Percentiles rank a stretch among this genome's conserved stretches.
These are phyloP conservation scores for Xylona heveae DNA, from an alignment of 495 filamentous ascomycete genomes.

Conservation along the genomic window DNA sequence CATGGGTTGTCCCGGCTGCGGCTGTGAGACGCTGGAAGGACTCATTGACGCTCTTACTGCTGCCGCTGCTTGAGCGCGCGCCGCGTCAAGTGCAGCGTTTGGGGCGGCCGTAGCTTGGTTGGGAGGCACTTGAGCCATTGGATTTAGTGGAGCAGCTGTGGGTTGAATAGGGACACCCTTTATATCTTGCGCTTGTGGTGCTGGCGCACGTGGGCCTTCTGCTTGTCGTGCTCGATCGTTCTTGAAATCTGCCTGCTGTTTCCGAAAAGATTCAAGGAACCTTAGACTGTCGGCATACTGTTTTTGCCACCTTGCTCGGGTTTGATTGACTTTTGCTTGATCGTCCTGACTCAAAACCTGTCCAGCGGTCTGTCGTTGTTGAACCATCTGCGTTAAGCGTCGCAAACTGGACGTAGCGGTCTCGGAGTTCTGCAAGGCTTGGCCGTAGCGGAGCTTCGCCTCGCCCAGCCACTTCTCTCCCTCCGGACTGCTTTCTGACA, in stretches of 20 bases:
- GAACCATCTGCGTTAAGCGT: slow-evolving; percentile 16
- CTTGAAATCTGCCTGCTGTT: slow-evolving; percentile 11
- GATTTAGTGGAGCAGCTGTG: not conserved
- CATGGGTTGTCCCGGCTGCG: too few relatives aligned
- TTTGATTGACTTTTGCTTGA: slow-evolving; percentile 18
- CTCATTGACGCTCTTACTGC: slow-evolving; percentile 1
- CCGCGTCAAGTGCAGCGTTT: not conserved
- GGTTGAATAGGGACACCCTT: not conserved
- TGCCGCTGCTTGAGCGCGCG: not conserved
- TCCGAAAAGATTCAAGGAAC: slow-evolving; percentile 18
- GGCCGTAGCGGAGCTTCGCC: slow-evolving; percentile 28
- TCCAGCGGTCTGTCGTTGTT: slow-evolving; percentile 10
- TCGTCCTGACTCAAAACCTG: slow-evolving; percentile 22
- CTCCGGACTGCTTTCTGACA: slow-evolving; percentile 18
- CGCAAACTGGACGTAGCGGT: slow-evolving; percentile 13
- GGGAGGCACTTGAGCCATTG: not conserved
- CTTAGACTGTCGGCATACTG: slow-evolving; percentile 23
- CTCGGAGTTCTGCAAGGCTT: slow-evolving; percentile 30
- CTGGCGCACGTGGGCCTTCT: not conserved
- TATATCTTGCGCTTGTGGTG: not conserved
- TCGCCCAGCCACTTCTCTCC: slow-evolving; percentile 28
- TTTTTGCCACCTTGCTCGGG: slow-evolving; percentile 13
- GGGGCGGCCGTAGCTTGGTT: not conserved
- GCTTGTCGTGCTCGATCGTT: slow-evolving; percentile 1
- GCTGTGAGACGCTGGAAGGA: slow-evolving; percentile 6